Conservation (phyloP, 2,329 filamentous ascomycete genomes). For the Zymoseptoria passerinii region DNA sequence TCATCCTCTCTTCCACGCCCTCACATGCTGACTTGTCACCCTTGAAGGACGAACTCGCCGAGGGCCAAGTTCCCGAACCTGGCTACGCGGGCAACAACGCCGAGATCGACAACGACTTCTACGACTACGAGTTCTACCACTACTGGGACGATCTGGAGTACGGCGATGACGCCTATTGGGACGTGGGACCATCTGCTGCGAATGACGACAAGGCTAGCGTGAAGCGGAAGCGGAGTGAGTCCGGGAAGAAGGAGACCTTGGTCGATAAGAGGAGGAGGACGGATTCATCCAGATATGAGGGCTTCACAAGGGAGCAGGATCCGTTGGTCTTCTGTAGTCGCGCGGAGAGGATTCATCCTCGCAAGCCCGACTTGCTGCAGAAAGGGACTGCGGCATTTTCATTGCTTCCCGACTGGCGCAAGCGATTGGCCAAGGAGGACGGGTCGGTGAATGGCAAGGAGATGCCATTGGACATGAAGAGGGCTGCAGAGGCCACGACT, state of each 20-base stretch:
- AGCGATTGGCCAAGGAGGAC: constrained; percentile 28
- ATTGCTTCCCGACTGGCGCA: constrained; percentile 39
- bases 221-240: constrained; percentile 25
- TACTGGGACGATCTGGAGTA: constrained; percentile 44
- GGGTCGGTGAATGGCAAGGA: constrained; percentile 9
- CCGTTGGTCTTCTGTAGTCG: constrained; percentile 22
- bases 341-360: constrained; percentile 10
- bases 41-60: constrained; percentile 41
- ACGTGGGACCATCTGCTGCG: constrained; percentile 21
- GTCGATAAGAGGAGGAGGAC: constrained; percentile 22
- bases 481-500: constrained; percentile 20
- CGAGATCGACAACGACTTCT: constrained; percentile 23
- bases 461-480: constrained; percentile 26
- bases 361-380: neutral
- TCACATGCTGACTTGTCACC: neutral
- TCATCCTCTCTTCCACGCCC: neutral
- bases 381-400: constrained; percentile 31
- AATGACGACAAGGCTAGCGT: constrained; percentile 14
- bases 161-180: constrained; percentile 40
- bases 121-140: constrained; percentile 41
- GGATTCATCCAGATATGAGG: constrained; percentile 5
- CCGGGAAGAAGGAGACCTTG: constrained; percentile 3
- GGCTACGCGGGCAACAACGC: constrained; percentile 28
- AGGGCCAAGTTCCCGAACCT: constrained; percentile 39
- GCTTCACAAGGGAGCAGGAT: constrained; percentile 16